Conservation (phyloP, 1,139 yeast genomes). For the Suhomyces maxii region DNA sequence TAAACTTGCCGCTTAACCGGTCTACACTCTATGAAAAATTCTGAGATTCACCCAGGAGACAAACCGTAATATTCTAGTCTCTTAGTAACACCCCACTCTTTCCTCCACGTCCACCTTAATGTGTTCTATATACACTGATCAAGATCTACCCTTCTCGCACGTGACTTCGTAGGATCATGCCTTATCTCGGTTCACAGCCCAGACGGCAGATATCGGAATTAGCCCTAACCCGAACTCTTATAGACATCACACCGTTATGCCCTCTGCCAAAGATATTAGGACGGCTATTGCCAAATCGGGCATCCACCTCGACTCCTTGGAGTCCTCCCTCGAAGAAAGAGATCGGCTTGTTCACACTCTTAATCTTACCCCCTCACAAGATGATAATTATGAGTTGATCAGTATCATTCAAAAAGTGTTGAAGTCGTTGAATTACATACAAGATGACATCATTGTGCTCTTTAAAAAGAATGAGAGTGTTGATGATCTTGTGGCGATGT, state of each 20-base stretch:
- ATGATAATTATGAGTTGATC: conserved; percentile 55
- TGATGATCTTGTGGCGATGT: conserved; percentile 13
- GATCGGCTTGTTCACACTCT: conserved; percentile 42
- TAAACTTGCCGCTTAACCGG: too few relatives aligned
- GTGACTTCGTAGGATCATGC: conserved; percentile 1
- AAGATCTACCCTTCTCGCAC: neutral
- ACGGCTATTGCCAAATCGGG: conserved; percentile 11
- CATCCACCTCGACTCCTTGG: conserved; percentile 19
- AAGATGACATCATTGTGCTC: conserved; percentile 29
- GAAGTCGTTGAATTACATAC: conserved; percentile 30
- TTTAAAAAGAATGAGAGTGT: neutral
- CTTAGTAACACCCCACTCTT: too few relatives aligned
- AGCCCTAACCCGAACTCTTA: neutral
- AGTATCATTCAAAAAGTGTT: conserved; percentile 39
- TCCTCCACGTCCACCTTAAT: too few relatives aligned
- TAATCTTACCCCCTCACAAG: conserved; percentile 49
- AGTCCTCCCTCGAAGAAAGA: conserved; percentile 48
- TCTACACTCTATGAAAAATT: too few relatives aligned
- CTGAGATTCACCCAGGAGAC: too few relatives aligned
- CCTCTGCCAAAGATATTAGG: conserved; percentile 13
- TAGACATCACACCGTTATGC: conserved; percentile 3
- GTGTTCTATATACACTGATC: too few relatives aligned
- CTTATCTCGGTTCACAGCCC: conserved; percentile 1
- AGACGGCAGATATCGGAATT: conserved; percentile 9
- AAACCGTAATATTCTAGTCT: too few relatives aligned